These are phyloP conservation scores for Gossypium raimondii DNA, from an alignment of 345 rosid genomes.

Conservation along the genomic window DNA sequence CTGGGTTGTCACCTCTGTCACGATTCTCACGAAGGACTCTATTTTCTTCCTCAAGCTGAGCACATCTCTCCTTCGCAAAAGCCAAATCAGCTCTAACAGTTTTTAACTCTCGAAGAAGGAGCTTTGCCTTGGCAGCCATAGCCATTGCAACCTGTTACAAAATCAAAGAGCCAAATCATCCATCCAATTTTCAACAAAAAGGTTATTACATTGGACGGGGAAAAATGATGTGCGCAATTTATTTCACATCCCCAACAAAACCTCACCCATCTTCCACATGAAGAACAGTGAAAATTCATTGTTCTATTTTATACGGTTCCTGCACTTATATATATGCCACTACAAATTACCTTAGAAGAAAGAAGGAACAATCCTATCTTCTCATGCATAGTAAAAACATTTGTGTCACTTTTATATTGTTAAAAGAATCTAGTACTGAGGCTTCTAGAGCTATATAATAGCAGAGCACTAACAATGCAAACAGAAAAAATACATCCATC, in stretches of 20 bases:
- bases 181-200: constrained; percentile 7
- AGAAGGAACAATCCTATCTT: neutral
- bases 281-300: neutral
- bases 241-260: neutral
- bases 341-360: neutral
- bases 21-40: constrained; percentile 59
- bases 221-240: neutral
- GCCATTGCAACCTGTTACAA: constrained; percentile 92
- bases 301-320: neutral
- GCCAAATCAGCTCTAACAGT: constrained; percentile 92
- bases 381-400: neutral
- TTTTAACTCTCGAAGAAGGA: constrained; percentile 88
- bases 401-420: constrained; percentile 2
- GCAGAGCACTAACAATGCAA: constrained; percentile 19
- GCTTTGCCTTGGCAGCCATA: constrained; percentile 98
- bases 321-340: neutral
- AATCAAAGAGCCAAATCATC: constrained; percentile 22
- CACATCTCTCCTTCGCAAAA: constrained; percentile 83
- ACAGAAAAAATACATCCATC: constrained; percentile 26
- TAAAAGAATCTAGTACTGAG: neutral
- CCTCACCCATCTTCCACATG: neutral
- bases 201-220: neutral
- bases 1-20: constrained; percentile 55
- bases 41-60: constrained; percentile 91
- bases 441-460: constrained; percentile 7